phyloP scores from a whole-genome alignment of 2,329 filamentous ascomycete species.

The Exophiala sp. region DNA sequence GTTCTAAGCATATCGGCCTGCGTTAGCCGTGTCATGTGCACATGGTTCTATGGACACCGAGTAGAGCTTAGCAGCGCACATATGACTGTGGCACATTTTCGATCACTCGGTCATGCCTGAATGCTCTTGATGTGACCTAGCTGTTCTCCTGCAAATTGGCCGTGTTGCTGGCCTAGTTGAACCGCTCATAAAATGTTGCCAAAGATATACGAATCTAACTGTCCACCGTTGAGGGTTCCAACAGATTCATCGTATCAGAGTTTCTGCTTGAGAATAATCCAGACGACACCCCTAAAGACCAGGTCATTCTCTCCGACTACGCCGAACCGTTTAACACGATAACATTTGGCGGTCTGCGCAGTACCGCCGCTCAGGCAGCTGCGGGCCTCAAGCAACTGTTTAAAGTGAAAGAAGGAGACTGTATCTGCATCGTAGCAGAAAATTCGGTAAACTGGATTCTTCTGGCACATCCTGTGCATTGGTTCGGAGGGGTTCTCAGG shows the following conservation, averaged over 20 bases:
- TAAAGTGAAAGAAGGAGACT: not conserved
- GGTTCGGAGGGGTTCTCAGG: not conserved
- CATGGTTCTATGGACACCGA: too few species aligned
- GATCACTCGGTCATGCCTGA: too few species aligned
- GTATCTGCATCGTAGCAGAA: not conserved
- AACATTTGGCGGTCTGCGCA: conserved; percentile 1
- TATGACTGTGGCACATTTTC: too few species aligned
- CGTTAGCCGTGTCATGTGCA: too few species aligned
- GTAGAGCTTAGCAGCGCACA: too few species aligned
- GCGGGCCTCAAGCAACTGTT: not conserved
- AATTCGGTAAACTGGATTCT: conserved; percentile 1
- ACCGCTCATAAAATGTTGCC: too few species aligned
- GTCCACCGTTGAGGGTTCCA: not conserved
- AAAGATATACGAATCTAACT: not conserved
- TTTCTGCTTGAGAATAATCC: conserved; percentile 2
- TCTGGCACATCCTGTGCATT: conserved; percentile 1
- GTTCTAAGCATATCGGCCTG: too few species aligned
- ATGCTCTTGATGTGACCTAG: too few species aligned
- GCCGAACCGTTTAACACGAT: not conserved
- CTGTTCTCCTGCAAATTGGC: too few species aligned
- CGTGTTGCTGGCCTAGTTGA: too few species aligned
- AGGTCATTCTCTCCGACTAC: not conserved
- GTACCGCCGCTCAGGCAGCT: not conserved
- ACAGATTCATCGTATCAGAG: conserved; percentile 1
- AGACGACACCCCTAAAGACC: not conserved